These are phyloP conservation scores for Exophiala sp. DNA, from an alignment of 2,329 filamentous ascomycete species.

Conservation along the genomic window DNA sequence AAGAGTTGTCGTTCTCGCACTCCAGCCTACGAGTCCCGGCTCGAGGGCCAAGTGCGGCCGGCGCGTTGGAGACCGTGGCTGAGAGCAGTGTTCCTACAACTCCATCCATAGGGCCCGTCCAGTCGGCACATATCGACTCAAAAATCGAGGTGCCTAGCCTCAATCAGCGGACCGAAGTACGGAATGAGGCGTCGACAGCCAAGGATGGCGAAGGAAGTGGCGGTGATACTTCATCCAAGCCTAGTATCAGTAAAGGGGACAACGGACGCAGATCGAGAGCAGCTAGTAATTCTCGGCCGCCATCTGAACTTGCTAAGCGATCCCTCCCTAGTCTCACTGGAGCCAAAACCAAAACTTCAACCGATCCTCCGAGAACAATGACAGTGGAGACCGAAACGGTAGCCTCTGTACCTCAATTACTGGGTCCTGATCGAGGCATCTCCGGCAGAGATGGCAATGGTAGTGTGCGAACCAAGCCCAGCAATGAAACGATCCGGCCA, in stretches of 20 bases:
- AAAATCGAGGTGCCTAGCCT: conserved; percentile 35
- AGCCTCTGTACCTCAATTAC: conserved; percentile 79
- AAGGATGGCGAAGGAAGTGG: conserved; percentile 39
- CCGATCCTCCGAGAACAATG: conserved; percentile 83
- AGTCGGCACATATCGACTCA: conserved; percentile 36
- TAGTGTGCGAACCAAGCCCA: conserved; percentile 79
- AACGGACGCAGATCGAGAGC: conserved; percentile 36
- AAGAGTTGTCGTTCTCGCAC: conserved; percentile 38
- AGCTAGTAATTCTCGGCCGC: conserved; percentile 41
- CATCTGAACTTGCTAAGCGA: conserved; percentile 58
- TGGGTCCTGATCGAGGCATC: conserved; percentile 53
- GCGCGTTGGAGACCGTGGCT: conserved; percentile 82
- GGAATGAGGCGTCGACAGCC: conserved; percentile 46
- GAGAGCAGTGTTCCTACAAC: conserved; percentile 78
- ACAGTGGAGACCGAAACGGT: conserved; percentile 98
- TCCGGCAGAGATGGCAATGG: conserved; percentile 63
- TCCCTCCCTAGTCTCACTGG: conserved; percentile 64
- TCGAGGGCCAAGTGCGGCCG: conserved; percentile 57
- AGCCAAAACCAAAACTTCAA: conserved; percentile 64
- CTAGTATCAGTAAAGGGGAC: conserved; percentile 39
- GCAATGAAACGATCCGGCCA: conserved; percentile 91
- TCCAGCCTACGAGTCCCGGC: conserved; percentile 54
- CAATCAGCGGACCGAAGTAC: conserved; percentile 40
- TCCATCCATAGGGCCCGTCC: conserved; percentile 49
- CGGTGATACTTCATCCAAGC: conserved; percentile 41